These are phyloP conservation scores for Fusarium sp. DNA, from an alignment of 2,329 filamentous ascomycete genomes.

Conservation along the genomic window DNA sequence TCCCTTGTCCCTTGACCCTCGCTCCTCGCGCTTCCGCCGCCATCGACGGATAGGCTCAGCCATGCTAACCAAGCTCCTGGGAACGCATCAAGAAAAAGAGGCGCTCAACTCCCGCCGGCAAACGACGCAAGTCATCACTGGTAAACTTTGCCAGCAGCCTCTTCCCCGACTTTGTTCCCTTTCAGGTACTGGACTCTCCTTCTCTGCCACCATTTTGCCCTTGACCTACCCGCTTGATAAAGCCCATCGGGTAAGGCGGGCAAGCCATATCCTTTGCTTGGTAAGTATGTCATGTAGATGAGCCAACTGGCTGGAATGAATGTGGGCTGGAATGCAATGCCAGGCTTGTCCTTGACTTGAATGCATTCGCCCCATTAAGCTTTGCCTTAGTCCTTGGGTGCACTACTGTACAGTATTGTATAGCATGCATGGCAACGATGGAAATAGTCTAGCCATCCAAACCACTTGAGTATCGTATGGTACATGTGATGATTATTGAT, in stretches of 20 bases:
- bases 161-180: slow-evolving; percentile 21
- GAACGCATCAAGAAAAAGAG: slow-evolving; percentile 45
- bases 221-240: slow-evolving; percentile 25
- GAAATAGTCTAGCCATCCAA: neutral
- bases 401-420: neutral
- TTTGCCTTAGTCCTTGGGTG: neutral
- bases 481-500: neutral
- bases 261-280: slow-evolving; percentile 32
- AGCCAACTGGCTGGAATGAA: slow-evolving; percentile 42
- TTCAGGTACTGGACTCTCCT: slow-evolving; percentile 22
- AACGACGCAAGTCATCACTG: slow-evolving; percentile 37
- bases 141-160: slow-evolving; percentile 33
- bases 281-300: slow-evolving; percentile 12
- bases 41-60: slow-evolving; percentile 51
- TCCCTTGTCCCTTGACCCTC: slow-evolving; percentile 23
- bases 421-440: neutral
- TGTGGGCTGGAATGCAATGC: slow-evolving; percentile 39
- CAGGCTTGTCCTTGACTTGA: slow-evolving; percentile 19
- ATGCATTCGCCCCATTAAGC: slow-evolving; percentile 1
- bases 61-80: slow-evolving; percentile 50
- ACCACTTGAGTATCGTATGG: neutral
- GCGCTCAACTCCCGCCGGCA: slow-evolving; percentile 43
- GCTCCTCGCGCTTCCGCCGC: slow-evolving; percentile 45
- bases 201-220: slow-evolving; percentile 20
- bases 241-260: slow-evolving; percentile 37